Conservation (phyloP, 2,329 filamentous ascomycete genomes). For the Pyrenophora tritici-repentis region DNA sequence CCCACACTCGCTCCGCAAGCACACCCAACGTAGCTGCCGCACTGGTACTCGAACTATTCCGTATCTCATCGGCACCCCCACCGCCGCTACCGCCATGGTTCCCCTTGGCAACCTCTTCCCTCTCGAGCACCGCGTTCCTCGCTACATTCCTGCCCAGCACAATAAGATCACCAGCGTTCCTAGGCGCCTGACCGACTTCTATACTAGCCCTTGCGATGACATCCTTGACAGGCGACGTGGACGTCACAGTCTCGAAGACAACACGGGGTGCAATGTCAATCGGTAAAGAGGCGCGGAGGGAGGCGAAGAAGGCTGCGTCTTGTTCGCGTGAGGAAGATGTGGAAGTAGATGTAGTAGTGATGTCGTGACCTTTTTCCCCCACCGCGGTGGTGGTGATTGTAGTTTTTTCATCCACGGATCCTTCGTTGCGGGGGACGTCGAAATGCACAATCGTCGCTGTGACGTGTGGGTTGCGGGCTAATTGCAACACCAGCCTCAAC, state of each 20-base stretch:
- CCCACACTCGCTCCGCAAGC: slow-evolving; percentile 65
- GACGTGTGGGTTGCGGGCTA: slow-evolving; percentile 77
- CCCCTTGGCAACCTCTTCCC: neutral
- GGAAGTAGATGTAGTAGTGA: slow-evolving; percentile 3
- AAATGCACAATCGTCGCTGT: slow-evolving; percentile 76
- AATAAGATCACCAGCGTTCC: slow-evolving; percentile 73
- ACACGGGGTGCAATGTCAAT: slow-evolving; percentile 59
- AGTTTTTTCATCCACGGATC: slow-evolving; percentile 21
- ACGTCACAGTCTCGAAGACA: slow-evolving; percentile 59
- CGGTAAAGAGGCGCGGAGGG: slow-evolving; percentile 62
- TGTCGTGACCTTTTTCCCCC: slow-evolving; percentile 9
- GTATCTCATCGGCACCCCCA: slow-evolving; percentile 48
- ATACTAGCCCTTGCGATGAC: slow-evolving; percentile 60
- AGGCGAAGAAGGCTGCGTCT: slow-evolving; percentile 61
- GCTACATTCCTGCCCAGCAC: slow-evolving; percentile 63
- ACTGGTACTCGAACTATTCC: slow-evolving; percentile 32
- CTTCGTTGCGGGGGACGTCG: slow-evolving; percentile 32
- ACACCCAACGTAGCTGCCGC: slow-evolving; percentile 59
- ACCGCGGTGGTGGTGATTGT: slow-evolving; percentile 11
- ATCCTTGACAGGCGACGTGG: slow-evolving; percentile 46
- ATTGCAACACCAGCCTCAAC: slow-evolving; percentile 78
- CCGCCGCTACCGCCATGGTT: no score
- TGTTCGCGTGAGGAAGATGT: slow-evolving; percentile 41
- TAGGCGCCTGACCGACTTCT: slow-evolving; percentile 64
- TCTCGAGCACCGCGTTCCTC: slow-evolving; percentile 31